These are phyloP conservation scores for Hortaea werneckii DNA, from an alignment of 2,329 filamentous ascomycete genomes.

Conservation along the genomic window DNA sequence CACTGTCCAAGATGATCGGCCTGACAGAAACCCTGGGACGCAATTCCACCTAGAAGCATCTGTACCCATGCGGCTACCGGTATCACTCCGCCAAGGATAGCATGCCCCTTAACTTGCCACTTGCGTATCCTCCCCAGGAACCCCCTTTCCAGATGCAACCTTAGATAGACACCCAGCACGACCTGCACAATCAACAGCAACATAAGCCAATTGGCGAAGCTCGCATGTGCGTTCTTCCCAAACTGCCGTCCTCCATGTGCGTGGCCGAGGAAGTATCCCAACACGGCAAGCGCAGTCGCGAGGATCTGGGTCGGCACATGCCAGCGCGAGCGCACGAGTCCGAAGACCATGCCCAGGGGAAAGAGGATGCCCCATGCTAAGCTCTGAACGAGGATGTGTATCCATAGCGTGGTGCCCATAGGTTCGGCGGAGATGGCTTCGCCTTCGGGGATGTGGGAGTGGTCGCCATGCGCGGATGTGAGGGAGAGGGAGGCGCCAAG, in stretches of 20 bases:
- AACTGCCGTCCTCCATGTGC: conserved; percentile 84
- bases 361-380: conserved; percentile 86
- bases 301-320: conserved; percentile 81
- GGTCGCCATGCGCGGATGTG: conserved; percentile 41
- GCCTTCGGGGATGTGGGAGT: conserved; percentile 56
- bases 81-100: conserved; percentile 75
- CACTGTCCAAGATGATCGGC: conserved; percentile 88
- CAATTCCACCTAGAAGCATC: conserved; percentile 93
- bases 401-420: conserved; percentile 80
- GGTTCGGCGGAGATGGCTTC: conserved; percentile 61
- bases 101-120: conserved; percentile 62
- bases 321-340: conserved; percentile 82
- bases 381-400: conserved; percentile 83
- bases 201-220: conserved; percentile 73
- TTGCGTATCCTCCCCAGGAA: conserved; percentile 67
- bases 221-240: conserved; percentile 65
- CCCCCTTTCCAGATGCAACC: conserved; percentile 76
- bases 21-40: conserved; percentile 82
- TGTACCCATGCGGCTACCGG: conserved; percentile 83
- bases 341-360: conserved; percentile 88
- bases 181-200: conserved; percentile 68
- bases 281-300: conserved; percentile 62
- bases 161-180: conserved; percentile 73
- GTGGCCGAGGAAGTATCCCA: conserved; percentile 88
- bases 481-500: conserved; percentile 7